phyloP scores from a whole-genome alignment of 2,329 filamentous ascomycete species.

The Bipolaris victoriae region DNA sequence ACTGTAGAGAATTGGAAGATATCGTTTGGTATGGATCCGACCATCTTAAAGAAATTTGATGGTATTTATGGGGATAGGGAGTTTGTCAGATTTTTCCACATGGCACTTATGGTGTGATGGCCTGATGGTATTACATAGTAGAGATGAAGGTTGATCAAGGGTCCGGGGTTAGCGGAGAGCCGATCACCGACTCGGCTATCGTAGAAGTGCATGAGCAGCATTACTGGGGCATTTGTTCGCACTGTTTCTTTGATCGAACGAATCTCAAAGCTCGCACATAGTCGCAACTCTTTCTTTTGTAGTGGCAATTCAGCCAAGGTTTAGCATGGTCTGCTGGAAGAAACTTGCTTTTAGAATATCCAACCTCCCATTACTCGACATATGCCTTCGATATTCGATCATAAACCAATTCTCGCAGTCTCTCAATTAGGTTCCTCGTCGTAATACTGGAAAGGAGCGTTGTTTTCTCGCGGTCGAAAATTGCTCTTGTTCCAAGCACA shows the following conservation, averaged over 20 bases:
- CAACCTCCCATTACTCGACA: neutral
- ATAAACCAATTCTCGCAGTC: too few relatives aligned
- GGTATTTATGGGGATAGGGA: neutral
- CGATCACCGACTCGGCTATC: constrained; percentile 16
- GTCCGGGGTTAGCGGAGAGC: constrained; percentile 17
- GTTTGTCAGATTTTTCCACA: neutral
- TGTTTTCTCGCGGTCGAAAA: too few relatives aligned
- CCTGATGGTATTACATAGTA: constrained; percentile 36
- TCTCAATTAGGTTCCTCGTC: too few relatives aligned
- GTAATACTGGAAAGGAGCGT: too few relatives aligned
- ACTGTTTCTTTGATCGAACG: neutral
- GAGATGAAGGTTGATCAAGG: neutral
- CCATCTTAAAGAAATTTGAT: constrained; percentile 34
- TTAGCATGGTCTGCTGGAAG: neutral
- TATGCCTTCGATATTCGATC: accelerated
- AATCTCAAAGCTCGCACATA: neutral
- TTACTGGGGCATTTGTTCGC: neutral
- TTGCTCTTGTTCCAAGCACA: too few relatives aligned
- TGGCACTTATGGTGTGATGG: constrained; percentile 17
- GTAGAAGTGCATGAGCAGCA: constrained; percentile 4
- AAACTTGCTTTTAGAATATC: neutral
- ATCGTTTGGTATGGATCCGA: constrained; percentile 52
- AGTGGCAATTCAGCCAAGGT: neutral
- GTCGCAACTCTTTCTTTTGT: neutral
- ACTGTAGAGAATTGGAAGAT: constrained; percentile 54